Percentiles rank a stretch among this genome's conserved stretches.
Evolutionary conservation across 176 grass and related monocot species (phyloP).

Genomic region (Themeda triandra): DNA sequence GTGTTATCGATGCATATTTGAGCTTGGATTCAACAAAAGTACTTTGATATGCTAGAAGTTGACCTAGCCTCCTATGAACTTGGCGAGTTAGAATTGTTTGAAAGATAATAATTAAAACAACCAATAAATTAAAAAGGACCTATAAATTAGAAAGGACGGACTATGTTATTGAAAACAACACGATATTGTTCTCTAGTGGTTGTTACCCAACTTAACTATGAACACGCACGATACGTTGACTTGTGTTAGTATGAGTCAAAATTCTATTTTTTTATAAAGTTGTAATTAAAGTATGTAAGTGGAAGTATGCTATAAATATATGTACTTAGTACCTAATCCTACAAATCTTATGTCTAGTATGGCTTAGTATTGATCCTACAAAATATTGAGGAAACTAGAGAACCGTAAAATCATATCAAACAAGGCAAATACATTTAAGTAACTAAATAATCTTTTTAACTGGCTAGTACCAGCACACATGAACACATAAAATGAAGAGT

Average conservation of each 20-base stretch:
- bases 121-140: too few relatives aligned
- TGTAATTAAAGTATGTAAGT: not conserved
- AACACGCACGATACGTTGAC: too few relatives aligned
- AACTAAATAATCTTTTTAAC: not conserved
- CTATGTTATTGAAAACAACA: too few relatives aligned
- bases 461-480: not conserved
- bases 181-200: too few relatives aligned
- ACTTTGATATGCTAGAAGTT: too few relatives aligned
- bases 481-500: slow-evolving; percentile 21
- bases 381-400: not conserved
- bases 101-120: too few relatives aligned
- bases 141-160: too few relatives aligned
- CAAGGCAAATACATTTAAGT: not conserved
- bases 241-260: not conserved
- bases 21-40: too few relatives aligned
- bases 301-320: not conserved
- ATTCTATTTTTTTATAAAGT: not conserved
- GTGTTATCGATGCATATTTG: too few relatives aligned
- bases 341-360: not conserved
- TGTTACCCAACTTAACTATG: too few relatives aligned
- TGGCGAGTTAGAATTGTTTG: too few relatives aligned
- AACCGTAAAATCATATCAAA: not conserved
- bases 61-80: too few relatives aligned
- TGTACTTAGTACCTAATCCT: not conserved
- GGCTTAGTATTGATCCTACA: not conserved